Evolutionary conservation across 441 rosid genomes (phyloP).

Genomic region (Oxalis stricta): DNA sequence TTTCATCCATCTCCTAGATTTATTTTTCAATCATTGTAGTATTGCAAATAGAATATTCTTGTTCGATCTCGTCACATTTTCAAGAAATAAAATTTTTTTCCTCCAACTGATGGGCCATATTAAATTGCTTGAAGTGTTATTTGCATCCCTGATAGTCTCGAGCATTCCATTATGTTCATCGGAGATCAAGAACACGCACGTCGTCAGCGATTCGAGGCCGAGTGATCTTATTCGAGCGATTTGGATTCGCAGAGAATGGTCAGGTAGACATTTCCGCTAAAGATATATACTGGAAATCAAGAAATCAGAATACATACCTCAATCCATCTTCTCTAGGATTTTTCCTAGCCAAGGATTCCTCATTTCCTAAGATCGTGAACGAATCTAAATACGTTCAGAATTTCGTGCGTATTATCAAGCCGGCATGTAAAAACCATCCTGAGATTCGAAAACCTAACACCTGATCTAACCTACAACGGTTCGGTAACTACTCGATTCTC

Average conservation of each 20-base stretch:
- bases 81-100: neutral
- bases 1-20: constrained; percentile 2
- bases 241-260: constrained; percentile 30
- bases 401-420: constrained; percentile 29
- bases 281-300: constrained; percentile 22
- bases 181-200: constrained; percentile 28
- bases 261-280: constrained; percentile 16
- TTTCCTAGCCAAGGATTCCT: constrained; percentile 23
- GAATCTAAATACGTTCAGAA: constrained; percentile 9
- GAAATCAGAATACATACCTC: constrained; percentile 2
- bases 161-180: constrained; percentile 17
- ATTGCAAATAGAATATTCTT: neutral
- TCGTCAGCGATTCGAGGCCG: constrained; percentile 25
- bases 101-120: constrained; percentile 4
- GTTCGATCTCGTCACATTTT: neutral
- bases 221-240: constrained; percentile 34
- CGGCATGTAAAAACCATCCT: constrained; percentile 15
- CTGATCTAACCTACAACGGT: constrained; percentile 16
- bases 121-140: constrained; percentile 2
- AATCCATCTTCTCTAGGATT: constrained; percentile 31
- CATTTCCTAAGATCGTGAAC: constrained; percentile 18
- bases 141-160: constrained; percentile 9
- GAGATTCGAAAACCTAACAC: constrained; percentile 17
- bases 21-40: neutral
- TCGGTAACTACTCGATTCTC: constrained; percentile 10